Base-by-base conservation (phyloP, 805 yeast genomes). In the Saccharomyces jurei region DNA sequence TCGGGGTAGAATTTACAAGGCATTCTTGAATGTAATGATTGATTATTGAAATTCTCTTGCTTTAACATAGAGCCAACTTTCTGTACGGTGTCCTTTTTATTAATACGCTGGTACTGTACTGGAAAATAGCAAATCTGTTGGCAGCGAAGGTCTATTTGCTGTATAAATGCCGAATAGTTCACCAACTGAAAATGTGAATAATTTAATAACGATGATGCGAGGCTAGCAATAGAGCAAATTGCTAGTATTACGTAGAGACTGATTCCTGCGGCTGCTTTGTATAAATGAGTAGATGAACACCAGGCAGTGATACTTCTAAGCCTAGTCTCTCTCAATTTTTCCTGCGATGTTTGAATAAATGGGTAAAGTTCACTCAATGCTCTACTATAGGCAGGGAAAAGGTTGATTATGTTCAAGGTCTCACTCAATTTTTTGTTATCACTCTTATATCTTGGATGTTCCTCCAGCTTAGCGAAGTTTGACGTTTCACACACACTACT, bases 101-200 rank as follows among this genome's bases (percentile, higher is more conserved):
- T 67, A 22, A 85, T 76, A 49, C 83, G 79, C 50, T 82, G 66
- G 61, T 86, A 88, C 64, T 91, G 97, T 1, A 81, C 76, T 0
- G 97, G 97, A 61, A 90, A 81, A 62, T 81, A 84, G 60, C 87
- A 81, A 14, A 89, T 67, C 61, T 91, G 97, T 57, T 82, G 84
- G 13, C 87, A 70, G 48, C 97, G 71, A 29, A 89, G 71, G 65
- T 89, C 96, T 1, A 90, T 72, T 66, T 92, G 98, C 62, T 83
- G 83, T 4, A 89, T 83, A 0, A 87, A 78, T 2, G 84, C 85
- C 14, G 88, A 84, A 0, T 74, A 30, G 25, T 51, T 60, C 0
- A 61, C 63, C 28, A 67, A 49, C 10, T 63, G 58, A 6, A 63
- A 49, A 6, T 46, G 49, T 4, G 52, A 49, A 54, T 56, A 54